Percentiles rank a stretch among this genome's conserved stretches.
Evolutionary conservation across 495 filamentous ascomycete species (phyloP).

Genomic region (Paragyromitra xinjiangensis): DNA sequence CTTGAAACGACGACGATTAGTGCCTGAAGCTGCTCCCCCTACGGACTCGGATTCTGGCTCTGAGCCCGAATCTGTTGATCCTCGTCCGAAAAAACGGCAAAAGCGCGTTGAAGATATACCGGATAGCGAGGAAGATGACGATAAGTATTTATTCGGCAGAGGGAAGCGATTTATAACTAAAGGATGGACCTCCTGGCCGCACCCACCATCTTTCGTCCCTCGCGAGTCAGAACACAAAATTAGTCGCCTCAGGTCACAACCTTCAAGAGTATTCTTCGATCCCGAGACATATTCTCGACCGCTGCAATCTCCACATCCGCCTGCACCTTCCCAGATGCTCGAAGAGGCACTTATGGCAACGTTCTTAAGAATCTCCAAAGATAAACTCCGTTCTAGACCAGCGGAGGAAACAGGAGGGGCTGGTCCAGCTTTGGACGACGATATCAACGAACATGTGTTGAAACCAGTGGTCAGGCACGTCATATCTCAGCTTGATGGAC

Average conservation of each 20-base stretch:
- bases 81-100: conserved; percentile 13
- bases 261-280: conserved; percentile 14
- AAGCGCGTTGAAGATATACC: background rate
- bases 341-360: conserved; percentile 32
- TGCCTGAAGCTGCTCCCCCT: background rate
- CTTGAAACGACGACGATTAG: conserved; percentile 5
- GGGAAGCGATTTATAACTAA: conserved; percentile 39
- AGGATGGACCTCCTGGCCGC: conserved; percentile 46
- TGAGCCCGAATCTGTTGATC: background rate
- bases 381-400: conserved; percentile 14
- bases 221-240: conserved; percentile 35
- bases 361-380: conserved; percentile 29
- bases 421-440: conserved; percentile 30
- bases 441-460: conserved; percentile 33
- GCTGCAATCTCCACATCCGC: background rate
- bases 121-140: conserved; percentile 3
- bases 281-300: conserved; percentile 22
- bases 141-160: background rate
- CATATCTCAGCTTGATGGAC: conserved; percentile 37
- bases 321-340: conserved; percentile 37
- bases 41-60: conserved; percentile 2
- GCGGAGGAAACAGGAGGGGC: conserved; percentile 1
- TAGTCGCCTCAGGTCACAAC: conserved; percentile 16
- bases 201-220: conserved; percentile 39
- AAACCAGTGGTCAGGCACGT: conserved; percentile 39